Conservation (phyloP, 129 eudicot species). For the Artemisia tridentata region DNA sequence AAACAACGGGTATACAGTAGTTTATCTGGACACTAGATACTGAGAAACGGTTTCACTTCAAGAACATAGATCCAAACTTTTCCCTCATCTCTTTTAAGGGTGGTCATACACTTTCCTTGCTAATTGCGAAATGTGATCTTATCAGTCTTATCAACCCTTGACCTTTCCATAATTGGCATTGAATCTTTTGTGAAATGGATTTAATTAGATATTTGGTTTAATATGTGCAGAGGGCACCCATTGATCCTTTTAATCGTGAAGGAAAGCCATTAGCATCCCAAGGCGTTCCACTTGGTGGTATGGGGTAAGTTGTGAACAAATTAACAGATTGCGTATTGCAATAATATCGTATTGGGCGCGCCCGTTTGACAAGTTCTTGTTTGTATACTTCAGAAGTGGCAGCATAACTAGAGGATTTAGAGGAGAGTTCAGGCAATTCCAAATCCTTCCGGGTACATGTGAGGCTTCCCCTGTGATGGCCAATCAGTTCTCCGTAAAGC, state of each 20-base stretch:
- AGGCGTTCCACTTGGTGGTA: slow-evolving; percentile 92
- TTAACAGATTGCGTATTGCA: not conserved
- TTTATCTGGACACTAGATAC: no score
- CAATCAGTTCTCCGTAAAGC: slow-evolving; percentile 94
- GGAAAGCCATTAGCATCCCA: slow-evolving; percentile 75
- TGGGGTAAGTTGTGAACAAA: slow-evolving; percentile 63
- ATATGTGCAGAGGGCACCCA: slow-evolving; percentile 82
- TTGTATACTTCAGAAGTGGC: slow-evolving; percentile 64
- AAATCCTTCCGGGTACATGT: slow-evolving; percentile 90
- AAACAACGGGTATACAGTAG: no score
- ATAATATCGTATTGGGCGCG: not conserved
- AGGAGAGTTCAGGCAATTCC: slow-evolving; percentile 92
- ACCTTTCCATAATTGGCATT: no score
- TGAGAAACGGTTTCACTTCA: no score
- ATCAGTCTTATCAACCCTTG: no score
- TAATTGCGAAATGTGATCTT: no score
- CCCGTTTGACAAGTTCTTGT: slow-evolving; percentile 16
- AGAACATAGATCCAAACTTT: no score
- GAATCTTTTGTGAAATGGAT: not conserved
- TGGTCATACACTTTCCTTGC: no score
- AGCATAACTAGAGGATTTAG: slow-evolving; percentile 97
- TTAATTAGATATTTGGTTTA: not conserved
- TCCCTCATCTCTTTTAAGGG: no score
- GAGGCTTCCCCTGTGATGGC: slow-evolving; percentile 98
- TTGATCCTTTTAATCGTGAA: slow-evolving; percentile 84